phyloP scores from a whole-genome alignment of 768 basidiomycete genomes.

The Pisolithus albus region DNA sequence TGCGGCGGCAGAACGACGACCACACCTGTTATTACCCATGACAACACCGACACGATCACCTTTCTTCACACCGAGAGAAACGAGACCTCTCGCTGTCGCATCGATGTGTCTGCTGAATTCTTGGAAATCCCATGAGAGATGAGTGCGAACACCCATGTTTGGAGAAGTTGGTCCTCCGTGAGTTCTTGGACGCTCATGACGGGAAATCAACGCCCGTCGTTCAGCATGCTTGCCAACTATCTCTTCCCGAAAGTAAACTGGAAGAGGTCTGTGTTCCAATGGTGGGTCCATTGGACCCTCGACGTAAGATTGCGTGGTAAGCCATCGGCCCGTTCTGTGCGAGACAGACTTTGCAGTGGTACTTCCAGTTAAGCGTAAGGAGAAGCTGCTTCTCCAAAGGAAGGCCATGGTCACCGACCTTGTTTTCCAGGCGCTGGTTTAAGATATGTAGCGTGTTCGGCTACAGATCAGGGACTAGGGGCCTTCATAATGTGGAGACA shows the following conservation, averaged over 20 bases:
- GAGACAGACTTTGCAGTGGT: too few relatives aligned
- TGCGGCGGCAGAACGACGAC: background rate
- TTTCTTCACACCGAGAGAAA: conserved; percentile 61
- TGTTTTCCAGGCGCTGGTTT: too few relatives aligned
- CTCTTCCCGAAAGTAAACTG: conserved; percentile 53
- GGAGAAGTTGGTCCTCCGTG: conserved; percentile 56
- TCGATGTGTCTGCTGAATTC: conserved; percentile 63
- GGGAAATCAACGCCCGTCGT: conserved; percentile 59
- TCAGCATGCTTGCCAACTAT: conserved; percentile 44
- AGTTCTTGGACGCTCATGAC: conserved; percentile 46
- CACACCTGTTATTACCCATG: conserved; percentile 82
- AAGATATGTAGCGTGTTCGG: too few relatives aligned
- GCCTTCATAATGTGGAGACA: too few relatives aligned
- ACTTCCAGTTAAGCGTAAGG: too few relatives aligned
- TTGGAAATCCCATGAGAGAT: conserved; percentile 67
- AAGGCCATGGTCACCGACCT: too few relatives aligned
- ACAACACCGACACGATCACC: conserved; percentile 75
- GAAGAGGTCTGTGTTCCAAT: conserved; percentile 48
- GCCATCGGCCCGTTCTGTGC: background rate
- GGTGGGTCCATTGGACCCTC: conserved; percentile 52
- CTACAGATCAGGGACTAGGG: too few relatives aligned
- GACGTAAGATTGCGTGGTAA: conserved; percentile 36
- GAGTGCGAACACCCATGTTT: conserved; percentile 41
- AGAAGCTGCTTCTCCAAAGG: too few relatives aligned
- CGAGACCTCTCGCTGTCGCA: conserved; percentile 63